Evolutionary conservation across 129 eudicot genomes (phyloP).

Genomic region (Tagetes erecta): DNA sequence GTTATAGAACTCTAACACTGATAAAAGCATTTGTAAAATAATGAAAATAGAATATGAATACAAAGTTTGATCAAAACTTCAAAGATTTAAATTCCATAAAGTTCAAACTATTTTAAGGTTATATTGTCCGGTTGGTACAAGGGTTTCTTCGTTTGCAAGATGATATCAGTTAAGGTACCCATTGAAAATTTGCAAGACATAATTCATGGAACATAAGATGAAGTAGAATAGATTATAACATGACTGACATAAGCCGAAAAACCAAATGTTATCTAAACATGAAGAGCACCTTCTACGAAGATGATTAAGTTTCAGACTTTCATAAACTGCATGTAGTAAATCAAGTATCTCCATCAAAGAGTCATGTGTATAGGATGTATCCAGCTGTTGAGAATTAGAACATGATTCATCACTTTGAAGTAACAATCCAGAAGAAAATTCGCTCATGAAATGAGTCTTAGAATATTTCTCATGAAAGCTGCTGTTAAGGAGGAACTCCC

Average conservation of each 20-base stretch:
- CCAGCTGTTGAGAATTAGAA: slow-evolving; percentile 35
- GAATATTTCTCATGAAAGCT: slow-evolving; percentile 64
- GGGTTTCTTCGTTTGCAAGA: slow-evolving; percentile 1
- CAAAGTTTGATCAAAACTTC: neutral
- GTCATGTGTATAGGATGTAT: slow-evolving; percentile 42
- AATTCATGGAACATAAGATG: neutral
- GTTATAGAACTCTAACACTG: slow-evolving; percentile 9
- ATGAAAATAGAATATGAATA: neutral
- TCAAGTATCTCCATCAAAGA: slow-evolving; percentile 67
- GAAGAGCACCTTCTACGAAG: slow-evolving; percentile 76
- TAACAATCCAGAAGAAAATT: slow-evolving; percentile 38
- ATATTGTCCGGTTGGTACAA: neutral
- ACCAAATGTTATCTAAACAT: slow-evolving; percentile 13
- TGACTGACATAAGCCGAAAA: neutral
- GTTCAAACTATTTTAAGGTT: slow-evolving; percentile 11
- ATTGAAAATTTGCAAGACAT: neutral
- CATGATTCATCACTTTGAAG: slow-evolving; percentile 38
- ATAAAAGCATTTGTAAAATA: neutral
- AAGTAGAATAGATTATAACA: neutral
- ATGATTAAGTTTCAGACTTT: slow-evolving; percentile 75
- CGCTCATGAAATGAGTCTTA: slow-evolving; percentile 40
- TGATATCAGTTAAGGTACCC: slow-evolving; percentile 14
- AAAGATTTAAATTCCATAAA: neutral
- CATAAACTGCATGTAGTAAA: slow-evolving; percentile 90
- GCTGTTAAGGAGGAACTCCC: slow-evolving; percentile 87